Evolutionary conservation across 2,329 filamentous ascomycete species (phyloP).

Genomic region (Botrytis aclada): DNA sequence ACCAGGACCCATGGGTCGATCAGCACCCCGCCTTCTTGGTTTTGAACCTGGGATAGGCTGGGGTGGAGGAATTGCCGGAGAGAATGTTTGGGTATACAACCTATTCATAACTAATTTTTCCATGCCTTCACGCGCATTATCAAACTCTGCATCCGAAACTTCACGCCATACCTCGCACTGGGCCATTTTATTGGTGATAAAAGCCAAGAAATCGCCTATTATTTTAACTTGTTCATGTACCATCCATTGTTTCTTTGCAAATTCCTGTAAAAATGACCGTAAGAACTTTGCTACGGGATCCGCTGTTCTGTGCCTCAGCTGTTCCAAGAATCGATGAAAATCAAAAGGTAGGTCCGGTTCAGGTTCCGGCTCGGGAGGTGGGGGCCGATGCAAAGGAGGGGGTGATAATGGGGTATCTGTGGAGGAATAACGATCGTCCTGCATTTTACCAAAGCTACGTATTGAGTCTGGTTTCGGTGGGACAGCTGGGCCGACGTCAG

Average conservation of each 20-base stretch:
- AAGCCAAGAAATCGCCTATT: constrained; percentile 91
- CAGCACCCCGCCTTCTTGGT: constrained; percentile 64
- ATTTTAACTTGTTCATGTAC: constrained; percentile 99
- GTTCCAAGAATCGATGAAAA: constrained; percentile 95
- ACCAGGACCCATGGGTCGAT: constrained; percentile 73
- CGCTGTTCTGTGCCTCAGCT: constrained; percentile 93
- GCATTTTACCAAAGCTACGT: constrained; percentile 31
- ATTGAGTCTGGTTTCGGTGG: constrained; percentile 43
- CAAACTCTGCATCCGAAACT: constrained; percentile 94
- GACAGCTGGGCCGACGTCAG: constrained; percentile 39
- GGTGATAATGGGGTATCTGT: constrained; percentile 42
- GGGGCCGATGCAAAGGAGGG: constrained; percentile 56
- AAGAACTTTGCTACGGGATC: constrained; percentile 95
- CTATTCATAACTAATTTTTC: constrained; percentile 99
- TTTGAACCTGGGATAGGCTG: constrained; percentile 68
- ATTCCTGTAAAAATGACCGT: constrained; percentile 90
- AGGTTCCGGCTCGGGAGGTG: constrained; percentile 69
- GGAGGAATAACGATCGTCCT: constrained; percentile 47
- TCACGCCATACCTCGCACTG: constrained; percentile 95
- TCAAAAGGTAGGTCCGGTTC: constrained; percentile 90
- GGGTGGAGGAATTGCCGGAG: constrained; percentile 81
- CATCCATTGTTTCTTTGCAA: constrained; percentile 98
- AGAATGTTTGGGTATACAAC: constrained; percentile 93
- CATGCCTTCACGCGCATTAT: constrained; percentile 98
- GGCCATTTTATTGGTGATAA: constrained; percentile 98